Conservation (phyloP, 352 stramenopile genomes). For the Thraustochytrium sp. region DNA sequence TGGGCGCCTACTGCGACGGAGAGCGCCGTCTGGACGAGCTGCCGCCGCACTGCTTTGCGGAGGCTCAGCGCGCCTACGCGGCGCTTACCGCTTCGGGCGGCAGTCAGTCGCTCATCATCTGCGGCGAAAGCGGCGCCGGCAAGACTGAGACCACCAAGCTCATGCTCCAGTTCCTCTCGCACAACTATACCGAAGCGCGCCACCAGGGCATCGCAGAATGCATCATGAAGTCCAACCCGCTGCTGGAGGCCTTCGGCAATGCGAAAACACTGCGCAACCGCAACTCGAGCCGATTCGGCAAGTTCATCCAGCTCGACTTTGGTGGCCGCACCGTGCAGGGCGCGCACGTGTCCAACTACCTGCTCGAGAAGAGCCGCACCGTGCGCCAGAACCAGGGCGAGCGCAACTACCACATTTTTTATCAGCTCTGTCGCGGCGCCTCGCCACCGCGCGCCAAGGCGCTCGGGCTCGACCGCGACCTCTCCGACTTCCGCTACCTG, state of each 20-base stretch:
- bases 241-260: constrained; percentile 98
- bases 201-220: constrained; percentile 63
- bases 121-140: constrained; percentile 80
- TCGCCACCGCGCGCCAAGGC: background rate
- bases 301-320: constrained; percentile 95
- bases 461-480: background rate
- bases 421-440: constrained; percentile 65
- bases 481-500: background rate
- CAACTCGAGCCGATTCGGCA: constrained; percentile 91
- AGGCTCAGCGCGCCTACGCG: constrained; percentile 77
- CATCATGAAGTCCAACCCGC: constrained; percentile 87
- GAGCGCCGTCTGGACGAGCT: constrained; percentile 56
- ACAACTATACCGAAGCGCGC: constrained; percentile 53
- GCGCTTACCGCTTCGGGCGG: constrained; percentile 61
- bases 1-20: constrained; percentile 50
- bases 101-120: constrained; percentile 86
- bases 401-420: constrained; percentile 86
- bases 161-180: constrained; percentile 88
- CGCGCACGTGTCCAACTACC: constrained; percentile 78
- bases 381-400: constrained; percentile 70
- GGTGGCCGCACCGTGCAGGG: constrained; percentile 61
- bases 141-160: constrained; percentile 96
- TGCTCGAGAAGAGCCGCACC: constrained; percentile 80
- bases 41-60: constrained; percentile 80
- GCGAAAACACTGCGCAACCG: constrained; percentile 91